Evolutionary conservation across 768 basidiomycete species (phyloP).

Genomic region (Lentinula guzmanii): DNA sequence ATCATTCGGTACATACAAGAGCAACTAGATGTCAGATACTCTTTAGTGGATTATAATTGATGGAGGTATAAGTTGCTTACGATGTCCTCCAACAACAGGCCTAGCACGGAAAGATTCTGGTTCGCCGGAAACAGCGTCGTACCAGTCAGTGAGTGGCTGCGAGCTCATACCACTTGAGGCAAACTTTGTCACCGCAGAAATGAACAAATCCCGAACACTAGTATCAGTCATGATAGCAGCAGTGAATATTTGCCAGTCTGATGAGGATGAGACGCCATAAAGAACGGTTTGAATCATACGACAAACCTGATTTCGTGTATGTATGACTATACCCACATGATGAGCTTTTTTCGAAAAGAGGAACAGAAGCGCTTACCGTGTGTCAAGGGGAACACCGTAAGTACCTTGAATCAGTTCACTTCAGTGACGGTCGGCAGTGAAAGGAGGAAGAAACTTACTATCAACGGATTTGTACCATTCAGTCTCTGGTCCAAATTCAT

Average conservation of each 20-base stretch:
- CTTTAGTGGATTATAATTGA: background rate
- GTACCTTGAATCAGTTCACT: background rate
- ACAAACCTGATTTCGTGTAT: conserved; percentile 28
- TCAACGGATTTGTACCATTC: conserved; percentile 1
- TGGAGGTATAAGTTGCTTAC: background rate
- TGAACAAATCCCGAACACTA: conserved; percentile 27
- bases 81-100: conserved; percentile 35
- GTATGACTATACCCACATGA: conserved; percentile 5
- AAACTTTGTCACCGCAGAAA: conserved; percentile 26
- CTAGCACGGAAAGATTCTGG: conserved; percentile 31
- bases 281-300: background rate
- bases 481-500: background rate
- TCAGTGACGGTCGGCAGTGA: background rate
- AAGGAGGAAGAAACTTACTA: background rate
- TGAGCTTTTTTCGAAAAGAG: background rate
- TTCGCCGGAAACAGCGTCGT: conserved; percentile 29
- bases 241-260: conserved; percentile 38
- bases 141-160: conserved; percentile 32
- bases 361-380: background rate
- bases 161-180: conserved; percentile 22
- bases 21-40: background rate
- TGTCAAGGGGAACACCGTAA: conserved; percentile 1
- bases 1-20: background rate
- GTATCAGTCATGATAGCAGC: conserved; percentile 27
- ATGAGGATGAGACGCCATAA: background rate